Base-by-base conservation (phyloP, 78 protist genomes). In the Chrysochromulina tobinii region DNA sequence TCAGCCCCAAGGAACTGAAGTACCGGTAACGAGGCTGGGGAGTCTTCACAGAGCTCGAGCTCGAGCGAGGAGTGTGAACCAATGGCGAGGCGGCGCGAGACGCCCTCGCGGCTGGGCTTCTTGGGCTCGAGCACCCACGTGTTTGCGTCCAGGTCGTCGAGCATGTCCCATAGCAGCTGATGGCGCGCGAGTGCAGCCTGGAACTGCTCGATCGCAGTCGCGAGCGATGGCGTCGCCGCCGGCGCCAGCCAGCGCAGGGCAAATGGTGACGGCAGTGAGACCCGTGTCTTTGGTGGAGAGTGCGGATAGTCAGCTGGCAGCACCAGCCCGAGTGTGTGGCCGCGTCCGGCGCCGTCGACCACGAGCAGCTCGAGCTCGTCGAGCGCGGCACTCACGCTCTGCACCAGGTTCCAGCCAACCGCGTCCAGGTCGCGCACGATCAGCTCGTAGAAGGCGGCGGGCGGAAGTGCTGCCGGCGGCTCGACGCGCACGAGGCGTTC, bases 111-210 rank as follows among this genome's bases (percentile, higher is more conserved):
- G 11, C 38, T 27, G 0, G 88, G 88, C 6, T 3, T 14, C 27
- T 66, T 20, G 23, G 17, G 23, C 23, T 9, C 72, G 25, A 8
- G 72, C 72, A 66, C 83, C 88, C 67, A 58, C 23, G 88, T 50
- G 55, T 83, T 3, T 1, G 59, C 38, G 23, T 83, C 88, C 17
- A 83, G 23, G 69, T 83, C 88, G 88, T 83, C 88, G 23, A 83
- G 69, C 25, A 18, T 27, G 69, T 83, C 88, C 88, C 88, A 83
- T 55, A 59, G 54, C 25, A 0, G 15, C 53, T 83, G 88, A n/a
- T 58, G 55, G 12, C 5, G 12, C 72, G 11, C 57, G 14, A 83
- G 88, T 55, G 15, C 51, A 11, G 23, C 27, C 55, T 4, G 12
- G 69, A 83, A 59, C 69, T 83, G 88, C 25, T 1, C 5, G 55